Base-by-base conservation (phyloP, 495 filamentous ascomycete species). In the Physcia stellaris region DNA sequence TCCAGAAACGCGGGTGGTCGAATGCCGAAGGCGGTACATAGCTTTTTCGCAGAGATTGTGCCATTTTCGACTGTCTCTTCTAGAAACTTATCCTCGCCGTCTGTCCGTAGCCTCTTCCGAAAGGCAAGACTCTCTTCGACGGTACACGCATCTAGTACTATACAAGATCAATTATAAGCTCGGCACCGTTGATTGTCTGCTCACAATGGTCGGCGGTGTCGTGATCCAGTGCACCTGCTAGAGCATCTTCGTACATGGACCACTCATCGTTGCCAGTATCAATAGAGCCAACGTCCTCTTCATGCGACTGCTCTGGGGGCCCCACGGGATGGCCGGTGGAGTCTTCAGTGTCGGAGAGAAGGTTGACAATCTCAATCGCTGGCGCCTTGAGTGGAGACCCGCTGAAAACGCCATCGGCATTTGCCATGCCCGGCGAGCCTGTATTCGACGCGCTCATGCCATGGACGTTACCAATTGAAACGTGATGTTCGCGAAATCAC, bases 1-100 rank as follows among this genome's bases (percentile, higher is more conserved):
- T 88, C 80, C 16, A 93, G 64, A 54, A 84, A 88, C 21, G 64
- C 58, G 13, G 86, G 86, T 35, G 80, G 79, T 22, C 70, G 57
- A 42, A 94, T 77, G 34, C 82, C 80, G 61, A 98, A 98, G n/a
- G 88, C 90, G 4, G 85, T 90, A 45, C 86, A 75, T 16, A 98
- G 64, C 57, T 84, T 90, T 60, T 80, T 82, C 17, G 80, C 83
- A 2, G 80, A 75, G 42, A 88, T 72, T 19, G 62, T 61, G 11
- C 75, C 73, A 18, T 68, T 64, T 26, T 74, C 71, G 39, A 95
- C 68, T 9, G 81, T 86, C 41, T 76, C 67, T 42, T 73, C 63
- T 39, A 84, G 67, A 57, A 95, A 94, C 12, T 74, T 67, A 32
- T 76, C 72, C 32, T 79, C 79, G 4, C 87, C 88, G 42, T 87